Conservation (phyloP, 2,329 filamentous ascomycete genomes). For the Ophiocordyceps polyrhachis-furcata region DNA sequence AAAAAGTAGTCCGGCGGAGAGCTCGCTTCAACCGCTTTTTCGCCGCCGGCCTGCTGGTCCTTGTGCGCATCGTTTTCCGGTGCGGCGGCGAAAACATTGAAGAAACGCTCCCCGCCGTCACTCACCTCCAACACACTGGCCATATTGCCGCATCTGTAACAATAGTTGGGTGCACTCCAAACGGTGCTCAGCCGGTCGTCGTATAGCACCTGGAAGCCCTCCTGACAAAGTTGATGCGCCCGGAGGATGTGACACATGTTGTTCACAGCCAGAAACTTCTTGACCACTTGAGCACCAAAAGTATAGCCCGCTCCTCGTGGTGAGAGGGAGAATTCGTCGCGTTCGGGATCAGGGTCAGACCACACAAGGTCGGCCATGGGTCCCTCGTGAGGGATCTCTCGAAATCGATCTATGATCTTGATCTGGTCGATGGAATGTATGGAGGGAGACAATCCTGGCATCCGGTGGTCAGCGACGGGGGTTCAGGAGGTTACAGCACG, state of each 20-base stretch:
- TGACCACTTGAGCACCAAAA: constrained; percentile 92
- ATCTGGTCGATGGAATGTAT: constrained; percentile 99
- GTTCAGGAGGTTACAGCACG: not conserved
- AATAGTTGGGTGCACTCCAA: constrained; percentile 95
- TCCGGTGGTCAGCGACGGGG: not conserved
- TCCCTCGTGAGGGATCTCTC: constrained; percentile 94
- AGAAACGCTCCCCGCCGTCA: constrained; percentile 80
- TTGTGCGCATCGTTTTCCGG: constrained; percentile 89
- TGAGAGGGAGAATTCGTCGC: constrained; percentile 89
- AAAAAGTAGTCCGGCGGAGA: constrained; percentile 56
- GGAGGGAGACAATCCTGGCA: constrained; percentile 55
- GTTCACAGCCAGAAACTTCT: constrained; percentile 95
- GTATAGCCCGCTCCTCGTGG: constrained; percentile 92
- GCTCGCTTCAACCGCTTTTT: constrained; percentile 47
- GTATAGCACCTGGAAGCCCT: constrained; percentile 93
- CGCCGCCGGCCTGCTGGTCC: constrained; percentile 59
- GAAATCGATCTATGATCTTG: constrained; percentile 97
- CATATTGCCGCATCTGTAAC: constrained; percentile 91
- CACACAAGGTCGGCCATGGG: constrained; percentile 99
- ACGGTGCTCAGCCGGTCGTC: constrained; percentile 90
- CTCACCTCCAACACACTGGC: constrained; percentile 93
- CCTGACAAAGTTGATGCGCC: constrained; percentile 96
- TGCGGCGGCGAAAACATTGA: constrained; percentile 94
- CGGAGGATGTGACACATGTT: constrained; percentile 94
- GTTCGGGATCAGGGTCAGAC: constrained; percentile 94